Evolutionary conservation across 225 moss, liverwort and hornwort species (phyloP).

Genomic region (Pseudisothecium myosuroides): DNA sequence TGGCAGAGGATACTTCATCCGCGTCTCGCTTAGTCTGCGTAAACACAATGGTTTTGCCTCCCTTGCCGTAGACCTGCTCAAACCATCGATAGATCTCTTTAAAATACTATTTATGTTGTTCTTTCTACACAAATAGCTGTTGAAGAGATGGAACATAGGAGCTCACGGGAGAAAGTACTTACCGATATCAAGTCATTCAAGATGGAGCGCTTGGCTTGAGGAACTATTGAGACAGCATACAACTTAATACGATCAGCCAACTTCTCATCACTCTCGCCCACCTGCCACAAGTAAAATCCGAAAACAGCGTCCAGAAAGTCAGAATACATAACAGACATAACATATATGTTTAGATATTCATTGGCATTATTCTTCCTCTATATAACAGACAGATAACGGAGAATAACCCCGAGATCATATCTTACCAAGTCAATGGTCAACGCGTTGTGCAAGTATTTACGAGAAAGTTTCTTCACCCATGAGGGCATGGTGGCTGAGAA

Average conservation of each 20-base stretch:
- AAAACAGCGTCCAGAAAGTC: background rate
- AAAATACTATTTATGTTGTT: background rate
- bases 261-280: constrained; percentile 40
- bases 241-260: constrained; percentile 37
- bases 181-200: constrained; percentile 38
- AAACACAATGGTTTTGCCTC: constrained; percentile 84
- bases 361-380: background rate
- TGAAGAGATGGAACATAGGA: background rate
- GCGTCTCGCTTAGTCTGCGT: constrained; percentile 91
- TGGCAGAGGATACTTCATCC: constrained; percentile 62
- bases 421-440: constrained; percentile 39
- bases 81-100: background rate
- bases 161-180: background rate
- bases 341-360: background rate
- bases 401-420: background rate
- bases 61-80: constrained; percentile 68
- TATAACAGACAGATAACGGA: background rate
- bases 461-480: constrained; percentile 41
- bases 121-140: background rate
- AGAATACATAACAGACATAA: background rate
- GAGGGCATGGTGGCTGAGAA: constrained; percentile 50
- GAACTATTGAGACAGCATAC: constrained; percentile 11
- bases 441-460: constrained; percentile 25
- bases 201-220: constrained; percentile 30
- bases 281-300: background rate